A percentile compares a stretch with the other conserved stretches of the same genome.
phyloP scores from a whole-genome alignment of 345 rosid genomes.

The Geranium rotundifolium region DNA sequence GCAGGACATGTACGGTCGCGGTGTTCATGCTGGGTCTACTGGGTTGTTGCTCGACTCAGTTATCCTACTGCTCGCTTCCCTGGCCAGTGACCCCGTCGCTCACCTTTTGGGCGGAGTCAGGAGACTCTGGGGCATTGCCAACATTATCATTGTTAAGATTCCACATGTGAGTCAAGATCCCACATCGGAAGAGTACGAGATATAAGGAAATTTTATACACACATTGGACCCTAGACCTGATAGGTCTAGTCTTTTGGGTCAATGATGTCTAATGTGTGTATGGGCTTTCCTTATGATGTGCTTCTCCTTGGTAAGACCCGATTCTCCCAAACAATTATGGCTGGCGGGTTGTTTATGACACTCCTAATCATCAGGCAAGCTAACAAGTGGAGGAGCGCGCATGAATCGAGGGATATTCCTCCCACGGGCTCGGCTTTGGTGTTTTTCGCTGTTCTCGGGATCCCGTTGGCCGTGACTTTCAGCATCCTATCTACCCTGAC shows the following conservation, averaged over 20 bases:
- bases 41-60: slow-evolving; percentile 39
- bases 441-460: slow-evolving; percentile 54
- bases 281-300: too few relatives aligned
- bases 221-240: too few relatives aligned
- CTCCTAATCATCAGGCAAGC: slow-evolving; percentile 51
- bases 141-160: too few relatives aligned
- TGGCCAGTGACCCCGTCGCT: slow-evolving; percentile 15
- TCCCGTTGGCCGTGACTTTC: slow-evolving; percentile 73
- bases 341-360: slow-evolving; percentile 42
- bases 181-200: too few relatives aligned
- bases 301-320: too few relatives aligned
- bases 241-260: too few relatives aligned
- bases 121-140: slow-evolving; percentile 56
- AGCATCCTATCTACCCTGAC: slow-evolving; percentile 87
- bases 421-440: slow-evolving; percentile 38
- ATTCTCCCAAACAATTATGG: too few relatives aligned
- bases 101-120: slow-evolving; percentile 20
- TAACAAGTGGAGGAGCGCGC: slow-evolving; percentile 15
- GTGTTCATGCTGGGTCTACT: slow-evolving; percentile 32
- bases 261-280: too few relatives aligned
- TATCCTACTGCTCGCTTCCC: slow-evolving; percentile 24
- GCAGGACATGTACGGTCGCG: slow-evolving; percentile 17
- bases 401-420: slow-evolving; percentile 22
- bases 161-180: too few relatives aligned
- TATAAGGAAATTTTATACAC: too few relatives aligned